Conservation (phyloP, 176 grass and related monocot genomes). For the Ensete glaucum region DNA sequence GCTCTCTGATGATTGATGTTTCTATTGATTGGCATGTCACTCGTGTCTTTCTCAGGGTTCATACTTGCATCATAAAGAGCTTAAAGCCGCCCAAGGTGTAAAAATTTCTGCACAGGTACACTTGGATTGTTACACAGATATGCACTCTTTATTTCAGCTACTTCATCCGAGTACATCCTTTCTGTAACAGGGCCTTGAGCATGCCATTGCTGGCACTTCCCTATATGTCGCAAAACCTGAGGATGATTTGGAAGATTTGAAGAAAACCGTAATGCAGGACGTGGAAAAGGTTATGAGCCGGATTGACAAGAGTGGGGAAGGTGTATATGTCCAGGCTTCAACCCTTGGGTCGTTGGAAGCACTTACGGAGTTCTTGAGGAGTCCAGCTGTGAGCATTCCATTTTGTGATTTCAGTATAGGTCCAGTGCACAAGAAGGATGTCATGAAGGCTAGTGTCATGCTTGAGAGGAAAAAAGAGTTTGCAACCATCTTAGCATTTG, state of each 20-base stretch:
- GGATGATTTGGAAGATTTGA: slow-evolving; percentile 63
- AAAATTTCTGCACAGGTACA: slow-evolving; percentile 87
- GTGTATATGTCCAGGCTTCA: slow-evolving; percentile 89
- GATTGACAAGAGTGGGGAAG: slow-evolving; percentile 77
- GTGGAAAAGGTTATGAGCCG: slow-evolving; percentile 67
- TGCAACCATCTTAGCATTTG: slow-evolving; percentile 95
- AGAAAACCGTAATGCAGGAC: slow-evolving; percentile 71
- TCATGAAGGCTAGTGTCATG: slow-evolving; percentile 96
- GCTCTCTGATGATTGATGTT: background rate
- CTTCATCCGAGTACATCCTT: background rate
- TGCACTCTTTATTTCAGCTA: slow-evolving; percentile 4
- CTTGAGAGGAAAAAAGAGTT: slow-evolving; percentile 91
- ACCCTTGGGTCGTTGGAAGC: slow-evolving; percentile 91
- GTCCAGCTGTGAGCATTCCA: slow-evolving; percentile 70
- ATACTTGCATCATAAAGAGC: slow-evolving; percentile 77
- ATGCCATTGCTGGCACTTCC: slow-evolving; percentile 82
- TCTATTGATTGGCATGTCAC: background rate
- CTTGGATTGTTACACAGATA: background rate
- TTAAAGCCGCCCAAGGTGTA: slow-evolving; percentile 87
- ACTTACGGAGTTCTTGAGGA: slow-evolving; percentile 75
- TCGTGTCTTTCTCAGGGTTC: slow-evolving; percentile 42
- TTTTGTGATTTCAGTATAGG: slow-evolving; percentile 91
- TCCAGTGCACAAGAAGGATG: slow-evolving; percentile 94
- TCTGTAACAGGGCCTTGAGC: slow-evolving; percentile 65
- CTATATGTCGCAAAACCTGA: slow-evolving; percentile 59